Evolutionary conservation across 2,329 filamentous ascomycete genomes (phyloP), one percentile per base, ranked within the genome.

Genomic region (Calycina herbarum): DNA sequence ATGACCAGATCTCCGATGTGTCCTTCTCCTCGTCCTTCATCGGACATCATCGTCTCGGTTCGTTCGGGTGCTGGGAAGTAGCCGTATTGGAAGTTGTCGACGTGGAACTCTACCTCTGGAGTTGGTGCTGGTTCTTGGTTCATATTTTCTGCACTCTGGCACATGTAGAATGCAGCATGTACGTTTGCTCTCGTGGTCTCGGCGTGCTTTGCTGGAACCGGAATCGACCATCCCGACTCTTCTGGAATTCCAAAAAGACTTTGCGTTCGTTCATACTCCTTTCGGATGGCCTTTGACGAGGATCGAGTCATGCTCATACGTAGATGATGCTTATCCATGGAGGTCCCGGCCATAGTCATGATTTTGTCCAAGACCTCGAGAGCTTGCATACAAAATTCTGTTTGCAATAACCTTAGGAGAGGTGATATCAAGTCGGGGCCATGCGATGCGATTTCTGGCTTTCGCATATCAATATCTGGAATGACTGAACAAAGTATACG

Each of bases 291-390:
- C 72, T 91, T 90, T 0, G 93, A 95, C 2, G 93, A 93, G 0
- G 91, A 89, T 13, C 92, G 90, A 5, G 93, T 94, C 93, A 99
- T 97, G 78, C 94, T 98, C 96, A 99, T 99, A 48, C 95, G 88
- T 66, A 99, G 81, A 75, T 98, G 93, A 72, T 97, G 93, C 72
- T 92, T 93, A 77, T 98, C 95, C 85, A 97, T 93, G 1, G 94
- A 91, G 38, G 91, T 93, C 4, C 92, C 91, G 0, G 93, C 93
- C 82, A 98, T 94, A 33, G 91, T 92, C 86, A 97, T 96, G 72
- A 98, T 95, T 69, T 94, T 92, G 77, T 99, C 95, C 66, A 99
- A 82, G 0, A 99, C 94, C 70, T 93, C 88, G 10, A 99, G 81
- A 11, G 95, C 95, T 74, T 97, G 91, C 77, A 95, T 93, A 76